phyloP scores from a whole-genome alignment of 768 basidiomycete genomes.

The Xerocomellus intermedius region DNA sequence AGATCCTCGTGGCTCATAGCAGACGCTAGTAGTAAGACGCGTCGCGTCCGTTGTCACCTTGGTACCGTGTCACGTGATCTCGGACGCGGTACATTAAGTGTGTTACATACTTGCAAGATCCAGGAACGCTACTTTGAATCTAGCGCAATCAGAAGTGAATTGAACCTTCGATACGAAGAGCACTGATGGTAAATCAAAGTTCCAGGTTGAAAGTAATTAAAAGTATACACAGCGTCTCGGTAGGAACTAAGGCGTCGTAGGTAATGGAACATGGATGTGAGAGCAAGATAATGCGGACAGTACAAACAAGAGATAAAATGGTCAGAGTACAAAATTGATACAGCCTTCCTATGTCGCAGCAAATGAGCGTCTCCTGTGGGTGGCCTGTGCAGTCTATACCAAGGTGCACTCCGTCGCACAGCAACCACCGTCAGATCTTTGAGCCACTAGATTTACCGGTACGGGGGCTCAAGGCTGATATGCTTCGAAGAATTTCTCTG shows the following conservation, averaged over 20 bases:
- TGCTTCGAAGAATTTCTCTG: constrained; percentile 44
- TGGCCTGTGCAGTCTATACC: constrained; percentile 3
- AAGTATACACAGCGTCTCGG: constrained; percentile 23
- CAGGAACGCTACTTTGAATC: constrained; percentile 7
- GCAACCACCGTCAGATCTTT: constrained; percentile 6
- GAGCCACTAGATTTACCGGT: not conserved
- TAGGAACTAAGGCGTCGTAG: constrained; percentile 24
- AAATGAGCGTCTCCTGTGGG: constrained; percentile 14
- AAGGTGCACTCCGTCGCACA: constrained; percentile 13
- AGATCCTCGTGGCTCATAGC: constrained; percentile 20
- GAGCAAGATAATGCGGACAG: constrained; percentile 20
- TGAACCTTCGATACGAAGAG: constrained; percentile 8
- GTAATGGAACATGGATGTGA: constrained; percentile 18
- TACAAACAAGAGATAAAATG: constrained; percentile 15
- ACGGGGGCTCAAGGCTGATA: constrained; percentile 1
- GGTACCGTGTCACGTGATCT: too few relatives aligned
- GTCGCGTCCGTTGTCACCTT: too few relatives aligned
- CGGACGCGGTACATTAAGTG: not conserved
- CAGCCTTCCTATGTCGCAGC: constrained; percentile 19
- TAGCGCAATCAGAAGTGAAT: constrained; percentile 1
- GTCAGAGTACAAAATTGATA: constrained; percentile 25
- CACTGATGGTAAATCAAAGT: constrained; percentile 12
- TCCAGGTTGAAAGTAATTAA: constrained; percentile 24
- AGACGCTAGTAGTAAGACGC: not conserved
- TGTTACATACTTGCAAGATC: constrained; percentile 1